Percentiles rank a stretch among this genome's conserved stretches.
Evolutionary conservation across 176 grass and related monocot genomes (phyloP).

Genomic region (Triticum aestivum): IWGSC_CS_RefSeq_v2.1 NC_057805.1:238859733-238860232

Average conservation of each 20-base stretch:
- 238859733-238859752: slow-evolving; percentile 18
- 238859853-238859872: slow-evolving; percentile 3
- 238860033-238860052: too few relatives aligned
- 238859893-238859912: neutral
- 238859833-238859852: neutral
- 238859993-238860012: too few relatives aligned
- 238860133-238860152: too few relatives aligned
- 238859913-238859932: neutral
- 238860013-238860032: too few relatives aligned
- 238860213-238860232: too few relatives aligned
- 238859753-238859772: neutral
- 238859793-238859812: neutral
- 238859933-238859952: neutral
- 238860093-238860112: too few relatives aligned
- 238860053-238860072: too few relatives aligned
- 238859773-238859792: neutral
- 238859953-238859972: neutral
- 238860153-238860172: too few relatives aligned
- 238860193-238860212: too few relatives aligned
- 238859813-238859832: neutral
- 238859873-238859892: slow-evolving; percentile 14
- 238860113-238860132: too few relatives aligned
- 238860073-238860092: too few relatives aligned
- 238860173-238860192: too few relatives aligned
- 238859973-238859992: neutral